phyloP scores from a whole-genome alignment of 73 alveolate genomes.

The Tetrahymena malaccensis region DNA sequence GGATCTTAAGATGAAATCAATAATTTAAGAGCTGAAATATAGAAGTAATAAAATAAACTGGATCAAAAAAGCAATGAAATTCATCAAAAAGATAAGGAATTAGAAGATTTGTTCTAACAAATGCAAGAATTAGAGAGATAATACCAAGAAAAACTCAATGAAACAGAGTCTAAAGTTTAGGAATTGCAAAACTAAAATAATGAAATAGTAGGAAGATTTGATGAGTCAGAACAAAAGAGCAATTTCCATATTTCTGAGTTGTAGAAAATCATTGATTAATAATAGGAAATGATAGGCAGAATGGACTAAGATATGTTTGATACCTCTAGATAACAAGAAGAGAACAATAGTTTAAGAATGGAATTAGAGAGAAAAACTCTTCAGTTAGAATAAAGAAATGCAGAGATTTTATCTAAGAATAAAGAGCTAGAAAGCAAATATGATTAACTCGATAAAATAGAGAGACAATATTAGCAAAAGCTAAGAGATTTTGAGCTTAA shows the following conservation, averaged over 20 bases:
- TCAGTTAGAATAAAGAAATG: neutral
- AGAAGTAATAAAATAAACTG: too few relatives aligned
- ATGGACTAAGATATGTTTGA: neutral
- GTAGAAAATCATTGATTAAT: neutral
- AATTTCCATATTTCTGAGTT: neutral
- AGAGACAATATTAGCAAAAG: neutral
- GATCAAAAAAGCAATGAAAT: neutral
- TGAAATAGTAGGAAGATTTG: neutral
- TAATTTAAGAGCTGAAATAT: neutral
- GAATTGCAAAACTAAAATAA: neutral
- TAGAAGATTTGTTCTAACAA: neutral
- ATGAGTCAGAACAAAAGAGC: neutral
- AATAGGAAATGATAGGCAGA: neutral
- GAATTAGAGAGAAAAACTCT: neutral
- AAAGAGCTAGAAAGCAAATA: neutral
- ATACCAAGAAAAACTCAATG: neutral
- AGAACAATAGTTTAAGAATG: neutral
- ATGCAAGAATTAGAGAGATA: neutral
- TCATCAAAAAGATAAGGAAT: neutral
- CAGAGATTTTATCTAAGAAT: neutral
- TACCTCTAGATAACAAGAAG: neutral
- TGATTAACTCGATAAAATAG: neutral
- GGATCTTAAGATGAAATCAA: neutral
- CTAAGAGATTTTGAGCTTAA: neutral
- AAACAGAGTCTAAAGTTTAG: neutral